These are phyloP conservation scores for Bombardia bombarda DNA, from an alignment of 495 filamentous ascomycete genomes.

Conservation along the genomic window DNA sequence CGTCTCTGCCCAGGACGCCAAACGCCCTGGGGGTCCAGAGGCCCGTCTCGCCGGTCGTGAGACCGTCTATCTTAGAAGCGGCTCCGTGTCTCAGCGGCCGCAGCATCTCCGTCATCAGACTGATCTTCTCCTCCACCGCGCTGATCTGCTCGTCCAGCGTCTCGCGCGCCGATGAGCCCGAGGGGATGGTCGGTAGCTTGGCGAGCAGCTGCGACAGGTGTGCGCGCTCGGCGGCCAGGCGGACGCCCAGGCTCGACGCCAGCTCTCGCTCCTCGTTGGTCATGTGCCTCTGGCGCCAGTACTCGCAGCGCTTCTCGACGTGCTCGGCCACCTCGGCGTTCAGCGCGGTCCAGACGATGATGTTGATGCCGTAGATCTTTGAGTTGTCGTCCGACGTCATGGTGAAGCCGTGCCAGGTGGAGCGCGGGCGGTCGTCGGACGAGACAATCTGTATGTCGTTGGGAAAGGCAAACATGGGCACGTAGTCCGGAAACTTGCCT, in stretches of 20 bases:
- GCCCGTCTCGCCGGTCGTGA: conserved; percentile 92
- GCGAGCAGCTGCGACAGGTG: conserved; percentile 83
- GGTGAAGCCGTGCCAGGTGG: conserved; percentile 97
- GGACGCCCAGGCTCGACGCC: conserved; percentile 84
- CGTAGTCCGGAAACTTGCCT: conserved; percentile 89
- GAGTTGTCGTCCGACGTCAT: conserved; percentile 94
- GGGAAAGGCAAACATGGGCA: conserved; percentile 98
- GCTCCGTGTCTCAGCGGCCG: conserved; percentile 89
- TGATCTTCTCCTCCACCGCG: conserved; percentile 93
- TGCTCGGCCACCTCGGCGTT: conserved; percentile 74
- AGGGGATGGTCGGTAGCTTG: conserved; percentile 67
- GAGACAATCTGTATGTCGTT: conserved; percentile 97
- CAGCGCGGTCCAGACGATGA: conserved; percentile 89
- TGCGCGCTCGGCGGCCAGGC: conserved; percentile 81
- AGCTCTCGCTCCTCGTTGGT: conserved; percentile 90
- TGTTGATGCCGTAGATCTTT: conserved; percentile 82
- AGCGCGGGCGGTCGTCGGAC: conserved; percentile 82
- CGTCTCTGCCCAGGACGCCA: conserved; percentile 84
- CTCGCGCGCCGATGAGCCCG: conserved; percentile 75
- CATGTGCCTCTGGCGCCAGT: conserved; percentile 94
- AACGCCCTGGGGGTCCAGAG: conserved; percentile 95
- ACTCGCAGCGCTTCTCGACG: conserved; percentile 84
- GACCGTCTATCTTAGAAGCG: conserved; percentile 91
- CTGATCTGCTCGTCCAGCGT: conserved; percentile 88
- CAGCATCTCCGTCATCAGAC: conserved; percentile 90